Conservation (phyloP, 371 early-diverging fungal species). For the Actinomortierella wolfii region DNA sequence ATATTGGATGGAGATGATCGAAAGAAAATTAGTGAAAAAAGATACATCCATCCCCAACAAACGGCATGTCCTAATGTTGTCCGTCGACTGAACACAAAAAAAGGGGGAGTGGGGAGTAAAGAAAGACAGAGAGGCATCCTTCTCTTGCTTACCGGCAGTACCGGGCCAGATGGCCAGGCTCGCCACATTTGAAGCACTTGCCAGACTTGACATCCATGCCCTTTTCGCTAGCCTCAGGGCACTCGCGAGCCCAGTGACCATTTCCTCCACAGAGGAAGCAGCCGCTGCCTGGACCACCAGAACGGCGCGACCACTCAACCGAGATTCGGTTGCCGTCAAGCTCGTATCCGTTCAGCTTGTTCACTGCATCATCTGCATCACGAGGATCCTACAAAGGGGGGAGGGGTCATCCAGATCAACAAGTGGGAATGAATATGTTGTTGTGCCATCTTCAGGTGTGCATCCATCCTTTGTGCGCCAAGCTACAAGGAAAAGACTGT, state of each 20-base stretch:
- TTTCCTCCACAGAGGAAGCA: slow-evolving; percentile 58
- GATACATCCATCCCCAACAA: slow-evolving; percentile 3
- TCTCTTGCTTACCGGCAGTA: slow-evolving; percentile 48
- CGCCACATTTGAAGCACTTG: slow-evolving; percentile 58
- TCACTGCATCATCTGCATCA: slow-evolving; percentile 55
- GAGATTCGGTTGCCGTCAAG: slow-evolving; percentile 49
- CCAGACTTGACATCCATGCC: slow-evolving; percentile 59
- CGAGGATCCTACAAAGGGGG: slow-evolving; percentile 43
- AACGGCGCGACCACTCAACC: slow-evolving; percentile 55
- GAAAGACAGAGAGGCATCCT: no score
- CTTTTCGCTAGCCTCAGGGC: slow-evolving; percentile 56
- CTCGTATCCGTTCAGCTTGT: slow-evolving; percentile 51
- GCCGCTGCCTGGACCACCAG: slow-evolving; percentile 53
- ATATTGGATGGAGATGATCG: not conserved
- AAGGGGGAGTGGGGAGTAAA: no score
- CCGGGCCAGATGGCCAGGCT: slow-evolving; percentile 55
- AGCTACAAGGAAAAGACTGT: slow-evolving; percentile 5
- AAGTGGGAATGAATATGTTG: not conserved
- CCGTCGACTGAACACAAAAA: not conserved
- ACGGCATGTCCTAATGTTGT: not conserved
- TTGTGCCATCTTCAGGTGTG: no score
- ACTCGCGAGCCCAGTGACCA: slow-evolving; percentile 62
- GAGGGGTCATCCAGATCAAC: not conserved
- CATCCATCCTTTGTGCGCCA: no score
- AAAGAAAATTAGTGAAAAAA: no score